phyloP scores from a whole-genome alignment of 345 rosid genomes.

The Carallia pectinifolia region DNA sequence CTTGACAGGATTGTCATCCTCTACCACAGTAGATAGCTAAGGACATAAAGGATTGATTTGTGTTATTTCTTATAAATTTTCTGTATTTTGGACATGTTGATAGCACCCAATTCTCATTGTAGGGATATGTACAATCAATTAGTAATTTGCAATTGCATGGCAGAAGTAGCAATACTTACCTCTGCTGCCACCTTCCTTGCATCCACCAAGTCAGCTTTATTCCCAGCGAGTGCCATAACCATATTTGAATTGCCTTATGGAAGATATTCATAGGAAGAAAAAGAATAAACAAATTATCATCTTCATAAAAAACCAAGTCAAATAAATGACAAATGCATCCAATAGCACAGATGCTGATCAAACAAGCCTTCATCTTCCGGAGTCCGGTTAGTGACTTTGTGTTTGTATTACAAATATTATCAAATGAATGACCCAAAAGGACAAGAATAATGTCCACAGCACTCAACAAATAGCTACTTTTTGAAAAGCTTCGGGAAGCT shows the following conservation, averaged over 20 bases:
- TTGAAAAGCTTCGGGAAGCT: not conserved
- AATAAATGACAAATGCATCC: not conserved
- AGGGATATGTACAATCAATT: not conserved
- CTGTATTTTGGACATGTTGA: not conserved
- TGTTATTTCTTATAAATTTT: no score
- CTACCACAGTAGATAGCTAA: no score
- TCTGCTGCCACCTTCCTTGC: slow-evolving; percentile 73
- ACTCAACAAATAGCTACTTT: not conserved
- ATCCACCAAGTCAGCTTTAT: slow-evolving; percentile 85
- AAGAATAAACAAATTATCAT: not conserved
- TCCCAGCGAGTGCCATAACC: slow-evolving; percentile 95
- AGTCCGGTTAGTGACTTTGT: no score
- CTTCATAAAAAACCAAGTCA: not conserved
- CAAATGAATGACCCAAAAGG: not conserved
- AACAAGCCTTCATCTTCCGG: not conserved
- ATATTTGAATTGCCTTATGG: slow-evolving; percentile 74
- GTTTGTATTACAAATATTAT: not conserved
- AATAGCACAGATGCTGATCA: not conserved
- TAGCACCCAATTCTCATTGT: not conserved
- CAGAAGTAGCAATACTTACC: slow-evolving; percentile 43
- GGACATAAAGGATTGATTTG: no score
- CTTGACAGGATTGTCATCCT: no score
- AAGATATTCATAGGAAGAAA: slow-evolving; percentile 10
- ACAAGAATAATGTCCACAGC: not conserved
- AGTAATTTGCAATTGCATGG: not conserved